A percentile compares a stretch with the other conserved stretches of the same genome.
These are phyloP conservation scores for Rhizophagus clarus DNA, from an alignment of 192 early-diverging fungal species.

Conservation along the genomic window DNA sequence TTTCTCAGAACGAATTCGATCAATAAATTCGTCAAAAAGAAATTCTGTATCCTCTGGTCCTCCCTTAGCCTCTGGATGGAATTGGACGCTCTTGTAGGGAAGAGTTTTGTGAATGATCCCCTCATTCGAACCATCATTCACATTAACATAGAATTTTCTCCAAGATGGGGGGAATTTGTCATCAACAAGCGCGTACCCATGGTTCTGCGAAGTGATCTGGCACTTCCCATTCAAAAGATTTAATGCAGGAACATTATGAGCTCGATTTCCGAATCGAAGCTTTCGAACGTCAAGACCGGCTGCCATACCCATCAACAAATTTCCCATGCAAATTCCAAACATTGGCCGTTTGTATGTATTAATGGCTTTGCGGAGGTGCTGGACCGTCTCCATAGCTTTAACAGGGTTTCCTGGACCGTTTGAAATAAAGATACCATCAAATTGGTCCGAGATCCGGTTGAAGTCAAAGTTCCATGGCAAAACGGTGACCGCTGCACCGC, in stretches of 20 bases:
- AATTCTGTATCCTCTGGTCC: constrained; percentile 92
- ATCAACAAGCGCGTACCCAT: constrained; percentile 86
- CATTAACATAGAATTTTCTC: constrained; percentile 89
- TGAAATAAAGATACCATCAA: constrained; percentile 89
- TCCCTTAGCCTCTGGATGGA: constrained; percentile 95
- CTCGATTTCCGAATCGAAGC: constrained; percentile 92
- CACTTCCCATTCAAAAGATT: constrained; percentile 77
- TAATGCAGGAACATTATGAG: constrained; percentile 93
- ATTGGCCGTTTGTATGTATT: constrained; percentile 74
- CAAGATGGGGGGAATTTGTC: constrained; percentile 66
- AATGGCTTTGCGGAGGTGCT: constrained; percentile 67
- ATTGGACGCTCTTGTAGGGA: constrained; percentile 87
- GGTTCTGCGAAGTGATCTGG: constrained; percentile 95
- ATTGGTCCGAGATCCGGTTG: constrained; percentile 57
- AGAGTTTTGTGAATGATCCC: constrained; percentile 76
- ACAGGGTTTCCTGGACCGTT: constrained; percentile 91
- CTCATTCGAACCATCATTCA: constrained; percentile 95
- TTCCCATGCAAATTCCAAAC: constrained; percentile 98
- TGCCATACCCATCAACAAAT: constrained; percentile 88
- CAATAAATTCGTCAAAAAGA: constrained; percentile 83
- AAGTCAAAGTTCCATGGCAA: constrained; percentile 88
- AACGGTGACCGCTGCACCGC: constrained; percentile 83
- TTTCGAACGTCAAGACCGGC: constrained; percentile 87
- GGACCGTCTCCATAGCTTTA: constrained; percentile 65
- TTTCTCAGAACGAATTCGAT: constrained; percentile 66